Evolutionary conservation across 2,329 filamentous ascomycete species (phyloP).

Genomic region (Calcarisporium arbuscula): DNA sequence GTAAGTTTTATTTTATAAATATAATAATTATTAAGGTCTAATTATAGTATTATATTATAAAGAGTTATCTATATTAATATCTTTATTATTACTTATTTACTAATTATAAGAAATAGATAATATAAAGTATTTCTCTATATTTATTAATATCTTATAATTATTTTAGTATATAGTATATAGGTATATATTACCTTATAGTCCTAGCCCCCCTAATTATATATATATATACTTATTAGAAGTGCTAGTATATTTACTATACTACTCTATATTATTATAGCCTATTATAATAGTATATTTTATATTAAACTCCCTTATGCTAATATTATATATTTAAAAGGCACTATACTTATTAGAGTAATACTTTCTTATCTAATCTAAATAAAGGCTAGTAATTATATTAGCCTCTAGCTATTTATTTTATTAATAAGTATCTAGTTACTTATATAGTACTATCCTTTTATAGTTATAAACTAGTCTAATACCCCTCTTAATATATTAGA

Average conservation of each 20-base stretch:
- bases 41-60: not conserved
- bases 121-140: slow-evolving; percentile 6
- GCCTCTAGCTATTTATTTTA: not conserved
- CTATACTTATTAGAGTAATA: not conserved
- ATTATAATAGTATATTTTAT: not conserved
- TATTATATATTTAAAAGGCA: not conserved
- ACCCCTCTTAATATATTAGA: not conserved
- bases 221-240: slow-evolving; percentile 2
- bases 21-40: not conserved
- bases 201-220: slow-evolving; percentile 1
- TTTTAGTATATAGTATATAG: slow-evolving; percentile 7
- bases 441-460: not conserved
- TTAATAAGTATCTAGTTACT: not conserved
- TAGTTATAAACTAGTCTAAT: slow-evolving; percentile 1
- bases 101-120: not conserved
- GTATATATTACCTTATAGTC: slow-evolving; percentile 1
- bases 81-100: slow-evolving; percentile 1
- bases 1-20: not conserved
- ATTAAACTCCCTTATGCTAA: not conserved
- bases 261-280: not conserved
- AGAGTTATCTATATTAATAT: not conserved
- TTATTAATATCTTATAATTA: slow-evolving; percentile 4
- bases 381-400: slow-evolving; percentile 2
- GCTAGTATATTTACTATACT: not conserved
- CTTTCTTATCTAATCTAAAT: not conserved